Percentiles rank a stretch among this genome's conserved stretches.
Evolutionary conservation across 2,329 filamentous ascomycete genomes (phyloP).

Genomic region (Sarocladiaceae sp.): DNA sequence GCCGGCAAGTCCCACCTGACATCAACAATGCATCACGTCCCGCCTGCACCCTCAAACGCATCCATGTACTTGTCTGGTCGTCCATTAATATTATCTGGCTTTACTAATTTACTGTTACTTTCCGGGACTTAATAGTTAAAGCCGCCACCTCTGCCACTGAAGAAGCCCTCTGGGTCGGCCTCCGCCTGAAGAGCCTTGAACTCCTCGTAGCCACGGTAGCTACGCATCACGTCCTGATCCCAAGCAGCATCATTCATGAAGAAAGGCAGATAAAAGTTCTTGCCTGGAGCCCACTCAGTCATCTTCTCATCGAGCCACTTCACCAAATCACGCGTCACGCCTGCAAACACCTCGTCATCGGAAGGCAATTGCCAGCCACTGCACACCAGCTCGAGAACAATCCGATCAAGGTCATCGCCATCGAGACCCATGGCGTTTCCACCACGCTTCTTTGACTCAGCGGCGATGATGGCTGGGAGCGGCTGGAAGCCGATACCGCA

Average conservation of each 20-base stretch:
- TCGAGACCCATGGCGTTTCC: conserved; percentile 5
- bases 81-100: background rate
- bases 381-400: conserved; percentile 2
- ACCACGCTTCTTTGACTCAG: background rate
- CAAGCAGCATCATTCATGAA: conserved; percentile 32
- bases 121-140: conserved; percentile 18
- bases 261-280: conserved; percentile 20
- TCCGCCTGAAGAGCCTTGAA: conserved; percentile 26
- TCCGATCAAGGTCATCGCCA: background rate
- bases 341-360: background rate
- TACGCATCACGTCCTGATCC: conserved; percentile 26
- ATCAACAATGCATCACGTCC: no score
- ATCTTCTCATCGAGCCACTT: conserved; percentile 3
- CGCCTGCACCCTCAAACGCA: no score
- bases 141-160: conserved; percentile 20
- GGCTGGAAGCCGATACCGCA: conserved; percentile 7
- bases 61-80: background rate
- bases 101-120: background rate
- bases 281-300: background rate
- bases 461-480: conserved; percentile 2
- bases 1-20: no score
- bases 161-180: conserved; percentile 25
- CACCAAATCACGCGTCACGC: background rate
- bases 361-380: background rate
- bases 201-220: conserved; percentile 22